Evolutionary conservation across 2,329 filamentous ascomycete genomes (phyloP).

Genomic region (Tolypocladium pustulatum): DNA sequence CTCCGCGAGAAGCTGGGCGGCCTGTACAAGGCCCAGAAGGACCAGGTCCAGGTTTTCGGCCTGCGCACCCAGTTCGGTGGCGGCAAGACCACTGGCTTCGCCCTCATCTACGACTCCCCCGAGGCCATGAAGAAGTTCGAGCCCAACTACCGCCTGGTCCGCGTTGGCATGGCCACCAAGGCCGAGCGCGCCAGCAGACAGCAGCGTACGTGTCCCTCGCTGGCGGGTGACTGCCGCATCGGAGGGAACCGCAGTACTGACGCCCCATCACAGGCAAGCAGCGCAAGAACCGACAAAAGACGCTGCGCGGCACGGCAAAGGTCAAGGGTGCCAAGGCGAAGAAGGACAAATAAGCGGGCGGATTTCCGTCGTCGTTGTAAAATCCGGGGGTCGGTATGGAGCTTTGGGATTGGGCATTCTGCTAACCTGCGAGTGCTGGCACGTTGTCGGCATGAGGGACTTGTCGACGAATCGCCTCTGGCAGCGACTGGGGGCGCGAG

Average conservation of each 20-base stretch:
- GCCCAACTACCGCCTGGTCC: constrained; percentile 92
- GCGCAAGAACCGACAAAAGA: constrained; percentile 99
- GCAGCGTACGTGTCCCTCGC: constrained; percentile 69
- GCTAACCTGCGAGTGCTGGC: constrained; percentile 15
- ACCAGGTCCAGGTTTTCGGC: constrained; percentile 95
- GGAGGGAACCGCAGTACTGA: constrained; percentile 7
- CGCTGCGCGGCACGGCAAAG: constrained; percentile 95
- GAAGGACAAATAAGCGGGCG: constrained; percentile 73
- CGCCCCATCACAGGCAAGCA: constrained; percentile 72
- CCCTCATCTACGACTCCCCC: constrained; percentile 93
- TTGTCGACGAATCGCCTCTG: constrained; percentile 16
- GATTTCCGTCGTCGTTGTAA: constrained; percentile 17
- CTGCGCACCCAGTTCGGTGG: constrained; percentile 98
- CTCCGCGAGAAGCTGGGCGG: constrained; percentile 88
- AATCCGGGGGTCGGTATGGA: constrained; percentile 18
- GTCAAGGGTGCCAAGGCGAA: constrained; percentile 90
- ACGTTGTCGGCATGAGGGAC: constrained; percentile 7
- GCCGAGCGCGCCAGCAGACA: constrained; percentile 96
- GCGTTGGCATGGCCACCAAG: constrained; percentile 87
- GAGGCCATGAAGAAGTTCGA: constrained; percentile 99
- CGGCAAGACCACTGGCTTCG: constrained; percentile 99
- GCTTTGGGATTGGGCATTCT: constrained; percentile 17
- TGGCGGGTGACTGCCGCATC: not conserved
- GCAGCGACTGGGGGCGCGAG: constrained; percentile 19
- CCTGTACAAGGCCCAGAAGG: constrained; percentile 97